Evolutionary conservation across 192 early-diverging fungal species (phyloP), one percentile per base, ranked within the genome.

Genomic region (Entrophospora sp.): DNA sequence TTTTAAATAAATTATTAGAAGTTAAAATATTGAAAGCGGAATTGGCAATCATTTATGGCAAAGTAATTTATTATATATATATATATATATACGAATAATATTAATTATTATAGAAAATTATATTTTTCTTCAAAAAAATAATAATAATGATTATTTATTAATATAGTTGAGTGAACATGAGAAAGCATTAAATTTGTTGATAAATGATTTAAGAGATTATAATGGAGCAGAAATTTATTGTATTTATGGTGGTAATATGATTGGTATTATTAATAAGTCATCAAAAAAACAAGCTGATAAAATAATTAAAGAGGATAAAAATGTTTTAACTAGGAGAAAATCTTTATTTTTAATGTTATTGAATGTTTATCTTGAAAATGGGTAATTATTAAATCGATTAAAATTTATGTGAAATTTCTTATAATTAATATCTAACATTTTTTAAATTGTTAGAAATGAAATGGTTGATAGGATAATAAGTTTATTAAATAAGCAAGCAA

Each of bases 141-240:
- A 13, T 53, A 30, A 4, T 38, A n/a, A 44, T 14, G 0, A 28
- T 56, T 66, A 4, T 28, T 44, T 4, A 28, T 43, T 43, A 22
- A 12, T 53, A 30, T 57, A 84, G 82, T 53, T 79, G 30, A 52
- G 44, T 20, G 66, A 73, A 30, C 75, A 77, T 51, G 68, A 81
- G 28, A 69, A 77, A 8, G 71, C 77, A 35, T 64, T 84, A 5
- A 22, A 68, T 49, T 73, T 77, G 27, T 63, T 84, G 64, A 76
- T 78, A 8, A 49, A 75, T 42, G 70, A 73, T 13, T 25, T 82
- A 35, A 71, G 64, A n/a, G 83, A 84, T 55, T 81, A 76, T 72
- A 61, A 73, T 31, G 83, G 77, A 31, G 80, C 74, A 14, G 83
- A 84, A 49, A 69, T 72, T 25, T 79, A 77, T 52, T 84, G 83